Conservation (phyloP, 345 rosid genomes). For the Eucalyptus viminalis region DNA sequence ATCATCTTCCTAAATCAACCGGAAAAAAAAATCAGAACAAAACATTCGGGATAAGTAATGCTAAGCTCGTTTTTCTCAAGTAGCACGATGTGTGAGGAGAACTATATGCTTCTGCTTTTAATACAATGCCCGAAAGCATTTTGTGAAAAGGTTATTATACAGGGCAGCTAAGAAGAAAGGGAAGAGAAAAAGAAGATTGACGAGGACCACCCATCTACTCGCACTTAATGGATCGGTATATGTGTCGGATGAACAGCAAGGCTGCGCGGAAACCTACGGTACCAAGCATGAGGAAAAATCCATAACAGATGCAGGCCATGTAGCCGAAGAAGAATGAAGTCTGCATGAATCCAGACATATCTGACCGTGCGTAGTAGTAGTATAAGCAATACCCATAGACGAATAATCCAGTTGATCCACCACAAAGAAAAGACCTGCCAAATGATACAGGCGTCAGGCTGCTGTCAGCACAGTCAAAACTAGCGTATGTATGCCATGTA, state of each 20-base stretch:
- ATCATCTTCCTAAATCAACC: not conserved
- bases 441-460: not conserved
- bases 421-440: slow-evolving; percentile 4
- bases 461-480: not conserved
- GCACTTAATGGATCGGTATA: slow-evolving; percentile 4
- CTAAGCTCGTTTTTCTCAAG: not conserved
- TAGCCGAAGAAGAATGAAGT: slow-evolving; percentile 4
- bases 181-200: not conserved
- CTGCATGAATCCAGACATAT: slow-evolving; percentile 8
- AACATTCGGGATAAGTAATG: not conserved
- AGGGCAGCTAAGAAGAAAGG: not conserved
- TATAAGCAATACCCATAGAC: slow-evolving; percentile 1
- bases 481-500: not conserved
- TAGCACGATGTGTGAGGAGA: not conserved
- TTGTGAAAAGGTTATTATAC: not conserved
- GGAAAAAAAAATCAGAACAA: not conserved
- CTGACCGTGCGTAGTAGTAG: slow-evolving; percentile 4
- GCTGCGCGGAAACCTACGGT: not conserved
- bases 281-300: slow-evolving; percentile 7
- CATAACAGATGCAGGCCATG: slow-evolving; percentile 6
- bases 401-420: slow-evolving; percentile 4
- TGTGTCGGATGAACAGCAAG: slow-evolving; percentile 3
- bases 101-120: not conserved
- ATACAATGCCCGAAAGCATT: not conserved
- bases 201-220: not conserved